Evolutionary conservation across 2,329 filamentous ascomycete species (phyloP).

Genomic region (Dactylellina cionopaga): DNA sequence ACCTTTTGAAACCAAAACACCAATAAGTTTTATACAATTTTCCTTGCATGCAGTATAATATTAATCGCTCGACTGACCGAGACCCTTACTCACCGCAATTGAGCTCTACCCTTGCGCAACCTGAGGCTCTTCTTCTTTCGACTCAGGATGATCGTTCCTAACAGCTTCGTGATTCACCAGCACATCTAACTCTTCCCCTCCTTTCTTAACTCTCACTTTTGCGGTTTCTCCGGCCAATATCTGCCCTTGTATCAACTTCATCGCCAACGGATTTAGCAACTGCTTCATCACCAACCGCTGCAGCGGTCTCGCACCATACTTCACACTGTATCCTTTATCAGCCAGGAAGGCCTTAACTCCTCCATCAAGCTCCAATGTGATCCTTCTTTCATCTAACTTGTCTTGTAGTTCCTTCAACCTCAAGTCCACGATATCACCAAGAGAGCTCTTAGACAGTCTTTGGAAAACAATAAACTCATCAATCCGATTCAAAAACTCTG

Average conservation of each 20-base stretch:
- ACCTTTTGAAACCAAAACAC: neutral
- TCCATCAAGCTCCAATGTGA: constrained; percentile 75
- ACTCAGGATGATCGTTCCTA: constrained; percentile 1
- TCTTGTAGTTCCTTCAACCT: constrained; percentile 83
- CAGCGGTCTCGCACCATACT: constrained; percentile 87
- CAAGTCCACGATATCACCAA: constrained; percentile 94
- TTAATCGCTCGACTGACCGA: too few species aligned
- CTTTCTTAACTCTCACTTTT: constrained; percentile 73
- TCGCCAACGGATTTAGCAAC: constrained; percentile 87
- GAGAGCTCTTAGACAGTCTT: constrained; percentile 77
- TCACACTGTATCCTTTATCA: constrained; percentile 87
- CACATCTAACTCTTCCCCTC: constrained; percentile 70
- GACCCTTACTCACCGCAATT: neutral
- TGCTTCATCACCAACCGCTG: constrained; percentile 91
- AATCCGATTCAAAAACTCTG: constrained; percentile 95
- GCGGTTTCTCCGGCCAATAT: constrained; percentile 79
- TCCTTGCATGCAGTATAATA: too few species aligned
- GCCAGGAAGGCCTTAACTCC: constrained; percentile 86
- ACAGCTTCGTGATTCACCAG: constrained; percentile 46
- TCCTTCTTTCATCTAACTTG: constrained; percentile 84
- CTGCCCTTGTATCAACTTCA: constrained; percentile 88
- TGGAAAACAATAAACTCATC: constrained; percentile 98
- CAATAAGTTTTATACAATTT: too few species aligned
- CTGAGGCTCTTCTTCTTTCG: constrained; percentile 7
- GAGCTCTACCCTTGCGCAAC: constrained; percentile 3